These are phyloP conservation scores for Fusarium nurragi DNA, from an alignment of 2,329 filamentous ascomycete genomes.

Conservation along the genomic window DNA sequence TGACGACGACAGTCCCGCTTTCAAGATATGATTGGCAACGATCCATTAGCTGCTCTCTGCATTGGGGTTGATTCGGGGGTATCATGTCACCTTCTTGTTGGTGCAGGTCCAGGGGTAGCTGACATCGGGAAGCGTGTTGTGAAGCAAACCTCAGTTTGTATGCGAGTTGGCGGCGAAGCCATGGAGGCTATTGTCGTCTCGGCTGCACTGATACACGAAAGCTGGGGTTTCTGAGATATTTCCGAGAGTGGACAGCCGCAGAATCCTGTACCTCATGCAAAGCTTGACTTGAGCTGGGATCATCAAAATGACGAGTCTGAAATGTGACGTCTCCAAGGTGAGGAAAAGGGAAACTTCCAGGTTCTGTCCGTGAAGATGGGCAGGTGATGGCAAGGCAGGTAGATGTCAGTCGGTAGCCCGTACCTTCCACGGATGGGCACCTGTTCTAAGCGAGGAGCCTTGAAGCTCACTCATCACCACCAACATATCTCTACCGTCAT, in stretches of 20 bases:
- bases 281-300: conserved; percentile 14
- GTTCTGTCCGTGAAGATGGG: not conserved
- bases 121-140: conserved; percentile 8
- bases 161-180: conserved; percentile 26
- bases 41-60: conserved; percentile 8
- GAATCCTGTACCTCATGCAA: conserved; percentile 15
- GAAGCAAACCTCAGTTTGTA: conserved; percentile 8
- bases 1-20: conserved; percentile 20
- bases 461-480: conserved; percentile 18
- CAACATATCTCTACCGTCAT: conserved; percentile 2
- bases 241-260: conserved; percentile 23
- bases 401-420: not conserved
- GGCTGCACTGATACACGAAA: conserved; percentile 17
- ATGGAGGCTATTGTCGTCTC: conserved; percentile 5
- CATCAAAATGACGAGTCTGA: conserved; percentile 22
- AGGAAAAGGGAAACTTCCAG: conserved; percentile 2
- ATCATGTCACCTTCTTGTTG: conserved; percentile 18
- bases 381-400: conserved; percentile 23
- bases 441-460: conserved; percentile 9
- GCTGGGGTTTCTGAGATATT: conserved; percentile 30
- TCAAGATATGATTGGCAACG: conserved; percentile 24
- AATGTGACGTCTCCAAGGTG: conserved; percentile 31
- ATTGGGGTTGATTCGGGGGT: conserved; percentile 24
- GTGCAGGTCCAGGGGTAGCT: conserved; percentile 25
- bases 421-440: not conserved